Conservation (phyloP, 208 protist species). For the Angomonas ambiguus region DNA sequence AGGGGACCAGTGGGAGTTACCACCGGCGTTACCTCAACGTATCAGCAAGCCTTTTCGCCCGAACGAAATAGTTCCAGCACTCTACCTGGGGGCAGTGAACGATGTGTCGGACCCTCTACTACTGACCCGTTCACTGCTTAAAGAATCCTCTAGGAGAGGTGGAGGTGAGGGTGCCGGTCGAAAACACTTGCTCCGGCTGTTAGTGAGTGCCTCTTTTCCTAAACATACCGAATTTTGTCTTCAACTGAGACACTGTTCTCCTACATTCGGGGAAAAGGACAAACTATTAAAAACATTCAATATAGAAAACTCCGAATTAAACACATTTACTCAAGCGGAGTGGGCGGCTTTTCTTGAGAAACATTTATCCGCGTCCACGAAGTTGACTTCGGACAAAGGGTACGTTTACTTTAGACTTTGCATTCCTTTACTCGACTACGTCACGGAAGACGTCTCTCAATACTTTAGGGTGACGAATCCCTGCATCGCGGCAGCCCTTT, state of each 20-base stretch:
- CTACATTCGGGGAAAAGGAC: background rate
- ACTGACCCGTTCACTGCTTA: background rate
- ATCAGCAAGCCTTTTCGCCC: background rate
- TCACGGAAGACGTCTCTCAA: background rate
- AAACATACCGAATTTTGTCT: background rate
- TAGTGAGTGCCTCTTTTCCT: slow-evolving; percentile 1
- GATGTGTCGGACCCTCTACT: background rate
- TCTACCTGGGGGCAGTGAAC: slow-evolving; percentile 1
- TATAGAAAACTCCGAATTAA: background rate
- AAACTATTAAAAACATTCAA: background rate
- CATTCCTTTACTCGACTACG: background rate
- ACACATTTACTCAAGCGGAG: background rate
- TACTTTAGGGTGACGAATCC: background rate
- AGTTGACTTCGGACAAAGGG: background rate
- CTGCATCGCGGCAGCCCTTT: background rate
- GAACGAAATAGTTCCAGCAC: slow-evolving; percentile 1
- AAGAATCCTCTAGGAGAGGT: background rate
- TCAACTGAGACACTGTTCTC: background rate
- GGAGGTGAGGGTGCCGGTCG: background rate
- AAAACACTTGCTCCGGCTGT: background rate
- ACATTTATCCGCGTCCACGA: background rate
- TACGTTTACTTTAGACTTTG: background rate
- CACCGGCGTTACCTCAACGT: background rate
- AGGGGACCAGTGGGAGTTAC: background rate
- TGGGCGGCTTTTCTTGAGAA: background rate